Percentiles rank a stretch among this genome's conserved stretches.
phyloP scores from a whole-genome alignment of 2,329 filamentous ascomycete species.

The Pseudogymnoascus sp. region DNA sequence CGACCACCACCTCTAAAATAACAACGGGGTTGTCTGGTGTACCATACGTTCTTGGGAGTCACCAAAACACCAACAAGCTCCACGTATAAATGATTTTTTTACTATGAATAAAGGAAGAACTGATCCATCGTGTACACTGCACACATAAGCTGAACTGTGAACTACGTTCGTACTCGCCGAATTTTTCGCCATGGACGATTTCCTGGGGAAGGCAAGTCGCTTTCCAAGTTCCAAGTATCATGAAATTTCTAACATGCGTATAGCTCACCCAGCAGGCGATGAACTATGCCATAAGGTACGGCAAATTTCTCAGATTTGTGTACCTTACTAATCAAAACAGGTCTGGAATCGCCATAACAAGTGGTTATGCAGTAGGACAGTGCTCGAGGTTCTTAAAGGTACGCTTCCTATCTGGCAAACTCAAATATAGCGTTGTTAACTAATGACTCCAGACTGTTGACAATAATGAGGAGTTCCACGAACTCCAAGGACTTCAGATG shows the following conservation, averaged over 20 bases:
- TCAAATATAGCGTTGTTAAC: neutral
- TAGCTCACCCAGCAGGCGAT: constrained; percentile 53
- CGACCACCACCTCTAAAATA: neutral
- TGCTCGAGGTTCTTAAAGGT: constrained; percentile 68
- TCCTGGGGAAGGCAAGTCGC: constrained; percentile 47
- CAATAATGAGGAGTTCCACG: constrained; percentile 55
- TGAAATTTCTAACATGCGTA: constrained; percentile 8
- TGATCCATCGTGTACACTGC: neutral
- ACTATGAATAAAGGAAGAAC: neutral
- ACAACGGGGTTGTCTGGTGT: constrained; percentile 3
- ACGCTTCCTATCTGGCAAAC: constrained; percentile 10
- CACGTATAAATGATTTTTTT: neutral
- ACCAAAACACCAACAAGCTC: constrained; percentile 3
- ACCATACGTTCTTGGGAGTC: neutral
- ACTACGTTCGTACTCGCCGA: neutral
- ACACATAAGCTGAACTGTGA: neutral
- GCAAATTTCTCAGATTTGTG: neutral
- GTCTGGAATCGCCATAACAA: constrained; percentile 78
- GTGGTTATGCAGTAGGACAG: constrained; percentile 75
- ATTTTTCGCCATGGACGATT: constrained; percentile 28
- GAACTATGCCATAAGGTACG: constrained; percentile 70
- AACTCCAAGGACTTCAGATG: constrained; percentile 63
- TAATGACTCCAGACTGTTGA: constrained; percentile 50
- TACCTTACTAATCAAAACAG: constrained; percentile 24
- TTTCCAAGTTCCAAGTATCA: neutral